Evolutionary conservation across 805 yeast species (phyloP), one percentile per base, ranked within the genome.

Genomic region (Candida khao-thaluensis): DNA sequence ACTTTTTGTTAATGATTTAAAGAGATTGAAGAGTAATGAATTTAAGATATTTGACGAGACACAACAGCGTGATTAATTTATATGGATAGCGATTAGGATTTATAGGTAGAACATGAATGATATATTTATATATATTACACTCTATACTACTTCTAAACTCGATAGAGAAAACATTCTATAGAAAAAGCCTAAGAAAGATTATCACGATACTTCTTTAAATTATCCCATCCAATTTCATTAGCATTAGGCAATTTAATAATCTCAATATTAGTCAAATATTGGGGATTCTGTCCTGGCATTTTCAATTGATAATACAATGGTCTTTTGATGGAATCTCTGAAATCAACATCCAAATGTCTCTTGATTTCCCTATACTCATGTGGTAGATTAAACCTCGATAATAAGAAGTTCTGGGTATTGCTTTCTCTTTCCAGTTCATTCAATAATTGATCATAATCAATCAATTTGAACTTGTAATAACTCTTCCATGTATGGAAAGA

Each of bases 211-310:
- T 64, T 66, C 37, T 60, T 54, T 33, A 69, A 48, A 42, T 69
- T 69, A 40, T 66, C 74, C 74, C 74, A 69, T 3, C 66, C 74
- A 29, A 69, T 39, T 10, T 64, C 50, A 42, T 69, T 69, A 26
- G 70, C 62, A 47, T 69, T 69, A 2, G 74, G 74, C 28, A 69
- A 56, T 49, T 66, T 67, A 12, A 69, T 49, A 10, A 69, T 54
- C 42, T 69, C 74, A 23, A 67, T 50, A 43, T 59, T 64, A 34
- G 59, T 64, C 35, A 66, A 53, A 8, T 55, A 34, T 32, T 65
- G 66, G 0, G 72, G 64, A 30, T 61, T 59, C 15, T 45, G 44
- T 35, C 65, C 69, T 1, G 68, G 57, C 37, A 54, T 54, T 15
- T 59, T 47, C 2, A 62, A 52, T 17, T 58, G 47, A 37, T 58